A percentile compares a stretch with the other conserved stretches of the same genome.
These are phyloP conservation scores for Linderina pennispora DNA, from an alignment of 192 early-diverging fungal species.

Conservation along the genomic window DNA sequence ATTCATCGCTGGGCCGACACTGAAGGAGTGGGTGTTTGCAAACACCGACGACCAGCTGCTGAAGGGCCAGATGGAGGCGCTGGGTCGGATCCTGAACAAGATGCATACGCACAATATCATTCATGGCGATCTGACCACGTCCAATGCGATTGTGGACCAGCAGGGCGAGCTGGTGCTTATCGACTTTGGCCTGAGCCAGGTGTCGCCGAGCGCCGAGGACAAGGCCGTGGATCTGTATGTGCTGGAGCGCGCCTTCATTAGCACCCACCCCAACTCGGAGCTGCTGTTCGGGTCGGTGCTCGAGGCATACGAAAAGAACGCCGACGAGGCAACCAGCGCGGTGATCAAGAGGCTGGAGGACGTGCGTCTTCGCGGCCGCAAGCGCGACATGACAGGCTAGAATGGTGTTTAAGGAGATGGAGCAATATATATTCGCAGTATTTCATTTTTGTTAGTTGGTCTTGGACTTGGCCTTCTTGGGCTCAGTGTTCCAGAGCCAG, in stretches of 20 bases:
- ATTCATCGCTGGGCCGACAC: constrained; percentile 68
- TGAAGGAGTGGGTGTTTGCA: constrained; percentile 61
- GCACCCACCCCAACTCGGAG: constrained; percentile 88
- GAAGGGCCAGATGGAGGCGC: constrained; percentile 42
- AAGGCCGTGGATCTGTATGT: constrained; percentile 99
- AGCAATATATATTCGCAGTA: too few relatives aligned
- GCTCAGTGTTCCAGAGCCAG: constrained; percentile 60
- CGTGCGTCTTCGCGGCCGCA: constrained; percentile 75
- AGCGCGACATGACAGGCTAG: constrained; percentile 78
- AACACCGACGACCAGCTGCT: constrained; percentile 12
- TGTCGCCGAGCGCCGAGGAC: constrained; percentile 81
- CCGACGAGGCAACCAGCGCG: constrained; percentile 55
- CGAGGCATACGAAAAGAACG: constrained; percentile 51
- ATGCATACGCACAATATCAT: constrained; percentile 86
- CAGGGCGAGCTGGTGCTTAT: constrained; percentile 59
- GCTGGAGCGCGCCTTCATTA: constrained; percentile 86
- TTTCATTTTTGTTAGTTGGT: too few relatives aligned
- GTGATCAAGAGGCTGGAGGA: constrained; percentile 69
- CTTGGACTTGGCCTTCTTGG: too few relatives aligned
- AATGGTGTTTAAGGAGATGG: too few relatives aligned
- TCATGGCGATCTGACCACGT: constrained; percentile 97
- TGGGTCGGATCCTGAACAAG: constrained; percentile 61
- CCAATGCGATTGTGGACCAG: constrained; percentile 77
- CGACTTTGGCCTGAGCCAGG: constrained; percentile 94
- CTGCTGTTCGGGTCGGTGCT: constrained; percentile 70